A percentile compares a stretch with the other conserved stretches of the same genome.
These are phyloP conservation scores for Exserohilum turcica DNA, from an alignment of 2,329 filamentous ascomycete genomes.

Conservation along the genomic window DNA sequence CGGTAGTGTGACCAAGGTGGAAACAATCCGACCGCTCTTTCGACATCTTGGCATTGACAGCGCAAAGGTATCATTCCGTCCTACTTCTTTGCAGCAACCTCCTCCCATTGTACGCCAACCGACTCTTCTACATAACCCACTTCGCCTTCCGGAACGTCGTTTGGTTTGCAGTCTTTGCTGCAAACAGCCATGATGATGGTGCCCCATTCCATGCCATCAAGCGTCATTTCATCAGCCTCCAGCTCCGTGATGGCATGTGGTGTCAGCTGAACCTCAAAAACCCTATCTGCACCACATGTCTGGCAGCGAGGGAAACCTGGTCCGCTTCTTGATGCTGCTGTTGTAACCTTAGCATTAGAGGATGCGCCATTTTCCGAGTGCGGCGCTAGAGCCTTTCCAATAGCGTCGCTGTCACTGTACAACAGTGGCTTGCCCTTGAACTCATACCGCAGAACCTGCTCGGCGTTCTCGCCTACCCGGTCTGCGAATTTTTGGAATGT, in stretches of 20 bases:
- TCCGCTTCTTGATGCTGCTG: conserved; percentile 27
- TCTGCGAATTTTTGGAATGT: conserved; percentile 60
- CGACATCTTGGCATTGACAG: not conserved
- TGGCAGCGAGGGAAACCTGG: conserved; percentile 72
- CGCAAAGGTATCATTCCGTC: not conserved
- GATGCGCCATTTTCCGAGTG: conserved; percentile 35
- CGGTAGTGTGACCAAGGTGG: not conserved
- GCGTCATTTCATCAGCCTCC: conserved; percentile 70
- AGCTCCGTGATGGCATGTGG: conserved; percentile 89
- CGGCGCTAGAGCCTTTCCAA: conserved; percentile 67
- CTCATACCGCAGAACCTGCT: conserved; percentile 58
- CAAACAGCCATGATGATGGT: conserved; percentile 89
- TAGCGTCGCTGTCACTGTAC: conserved; percentile 76
- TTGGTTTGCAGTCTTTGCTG: conserved; percentile 73
- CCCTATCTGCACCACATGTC: conserved; percentile 74
- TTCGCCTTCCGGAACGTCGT: conserved; percentile 63
- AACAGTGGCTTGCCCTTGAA: conserved; percentile 63
- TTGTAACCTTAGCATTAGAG: conserved; percentile 38
- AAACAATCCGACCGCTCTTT: not conserved
- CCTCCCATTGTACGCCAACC: conserved; percentile 98
- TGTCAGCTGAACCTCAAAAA: conserved; percentile 91
- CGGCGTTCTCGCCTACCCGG: conserved; percentile 56
- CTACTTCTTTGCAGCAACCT: conserved; percentile 52
- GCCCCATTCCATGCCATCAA: conserved; percentile 96
- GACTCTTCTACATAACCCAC: conserved; percentile 90